Base-by-base conservation (phyloP, 176 grass and related monocot species). In the Juncus effusus region DNA sequence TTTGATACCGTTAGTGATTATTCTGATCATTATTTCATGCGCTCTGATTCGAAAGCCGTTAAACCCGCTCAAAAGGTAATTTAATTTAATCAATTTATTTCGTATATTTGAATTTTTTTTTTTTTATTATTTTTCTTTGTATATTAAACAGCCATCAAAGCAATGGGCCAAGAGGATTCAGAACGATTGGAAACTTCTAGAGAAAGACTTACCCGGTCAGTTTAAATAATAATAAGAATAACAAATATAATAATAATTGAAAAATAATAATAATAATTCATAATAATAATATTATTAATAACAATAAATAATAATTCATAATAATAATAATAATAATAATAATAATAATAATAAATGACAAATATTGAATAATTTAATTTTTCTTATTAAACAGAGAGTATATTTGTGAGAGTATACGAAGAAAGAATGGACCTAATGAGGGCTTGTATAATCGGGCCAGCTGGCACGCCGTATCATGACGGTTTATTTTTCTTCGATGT, bases 401-500 rank as follows among this genome's bases (percentile, higher is more conserved):
- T 96, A 81, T 85, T 80, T 78, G 79, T 96, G 54, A 78, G 91
- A 85, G 73, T 78, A 57, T 91, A 88, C 13, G 91, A 96, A 74
- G 79, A 91, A 44, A 96, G 87, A 72, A 91, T 96, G 91, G 84
- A 90, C 40, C 70, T 96, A 10, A 73, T 96, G 76, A 85, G 91
- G 73, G 87, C 79, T 70, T 78, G 79, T 59, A 96, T 91, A 54
- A 60, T 91, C 58, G 91, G 91, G 80, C 79, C 82, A 10, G 63
- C 82, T 76, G 84, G 91, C 76, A 96, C 87, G 65, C 91, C 91
- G 65, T 87, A 90, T 76, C 87, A 91, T 63, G 84, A 96, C 1
- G 84, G 84, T 2, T 71, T 96, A 42, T 90, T 85, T 68, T 96
- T 96, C 74, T 91, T 96, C 63, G 81, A 90, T 81, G 69, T 96